phyloP scores from a whole-genome alignment of 805 yeast species.

The Zygoascus bituminiphila region DNA sequence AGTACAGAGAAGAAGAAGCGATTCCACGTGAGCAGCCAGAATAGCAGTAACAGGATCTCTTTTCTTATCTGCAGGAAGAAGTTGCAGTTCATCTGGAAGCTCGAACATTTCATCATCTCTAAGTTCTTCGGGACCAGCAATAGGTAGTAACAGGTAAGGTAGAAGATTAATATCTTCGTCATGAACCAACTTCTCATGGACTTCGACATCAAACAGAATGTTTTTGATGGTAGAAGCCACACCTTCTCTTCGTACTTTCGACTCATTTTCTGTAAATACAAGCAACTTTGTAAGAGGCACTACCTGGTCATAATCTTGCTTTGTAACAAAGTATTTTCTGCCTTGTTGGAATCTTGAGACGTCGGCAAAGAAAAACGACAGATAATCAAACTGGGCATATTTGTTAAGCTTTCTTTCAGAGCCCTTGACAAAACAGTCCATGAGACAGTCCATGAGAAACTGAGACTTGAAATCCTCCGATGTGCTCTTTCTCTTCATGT shows the following conservation, averaged over 20 bases:
- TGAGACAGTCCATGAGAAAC: slow-evolving; percentile 61
- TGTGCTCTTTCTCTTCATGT: slow-evolving; percentile 18
- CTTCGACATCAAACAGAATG: slow-evolving; percentile 67
- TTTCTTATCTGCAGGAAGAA: slow-evolving; percentile 62
- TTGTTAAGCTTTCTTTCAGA: slow-evolving; percentile 61
- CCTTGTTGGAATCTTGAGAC: slow-evolving; percentile 55
- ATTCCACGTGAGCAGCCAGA: slow-evolving; percentile 64
- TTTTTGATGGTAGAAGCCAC: slow-evolving; percentile 90
- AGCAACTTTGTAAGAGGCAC: slow-evolving; percentile 75
- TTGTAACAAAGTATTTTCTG: slow-evolving; percentile 64
- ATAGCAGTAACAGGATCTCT: slow-evolving; percentile 67
- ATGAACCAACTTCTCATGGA: slow-evolving; percentile 51
- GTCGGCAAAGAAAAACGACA: slow-evolving; percentile 85
- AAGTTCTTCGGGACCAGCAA: slow-evolving; percentile 67
- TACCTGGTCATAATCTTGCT: slow-evolving; percentile 64
- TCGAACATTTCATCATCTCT: slow-evolving; percentile 80
- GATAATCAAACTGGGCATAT: slow-evolving; percentile 69
- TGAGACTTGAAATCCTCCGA: slow-evolving; percentile 39
- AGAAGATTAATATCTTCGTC: slow-evolving; percentile 63
- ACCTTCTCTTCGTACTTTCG: slow-evolving; percentile 79
- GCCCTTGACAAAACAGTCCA: slow-evolving; percentile 88
- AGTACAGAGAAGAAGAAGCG: slow-evolving; percentile 69
- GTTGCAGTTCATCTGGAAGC: slow-evolving; percentile 81
- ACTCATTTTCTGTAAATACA: slow-evolving; percentile 72
- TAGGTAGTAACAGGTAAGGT: slow-evolving; percentile 74